Evolutionary conservation across 2,329 filamentous ascomycete species (phyloP), one percentile per base, ranked within the genome.

Genomic region (Fusarium xyrophilum): DNA sequence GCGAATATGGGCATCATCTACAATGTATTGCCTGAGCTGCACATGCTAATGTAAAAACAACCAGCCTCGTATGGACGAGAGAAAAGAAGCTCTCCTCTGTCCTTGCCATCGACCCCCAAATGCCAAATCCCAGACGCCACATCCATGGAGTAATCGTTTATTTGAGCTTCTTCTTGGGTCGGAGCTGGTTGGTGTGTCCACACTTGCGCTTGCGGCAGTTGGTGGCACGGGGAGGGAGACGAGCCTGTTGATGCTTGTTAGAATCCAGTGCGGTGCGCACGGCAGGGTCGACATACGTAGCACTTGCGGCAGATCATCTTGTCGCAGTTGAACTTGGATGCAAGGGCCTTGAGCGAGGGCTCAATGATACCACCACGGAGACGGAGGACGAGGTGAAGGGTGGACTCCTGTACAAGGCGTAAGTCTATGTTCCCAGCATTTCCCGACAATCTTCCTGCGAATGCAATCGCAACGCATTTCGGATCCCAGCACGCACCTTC

Each of bases 231-330:
- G 95, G 95, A 75, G 95, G 95, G 73, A 98, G 93, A 83, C 95
- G 94, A 70, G 88, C 88, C 86, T 88, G 63, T 47, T 13, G 5
- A 30, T 27, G n/a, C 21, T n/a, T 28, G 64, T 47, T 36, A 40
- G 63, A 44, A 21, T 51, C 40, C 17, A 33, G 12, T 43, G 44
- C 14, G 46, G 25, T 23, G 23, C n/a, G 47, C 13, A 59, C 27
- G 17, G 13, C 33, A 38, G 23, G 32, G 13, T 56, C 14, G 42
- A 90, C 91, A 78, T 90, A 96, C 93, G 86, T 98, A 98, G 92
- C 96, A 99, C 92, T 99, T 98, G 89, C 96, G 95, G 93, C 96
- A 98, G 86, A 98, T 97, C 91, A 95, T 95, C 91, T 97, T 97
- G 77, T 98, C 96, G 92, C 95, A 98, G 91, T 99, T 98, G 90